A percentile compares a stretch with the other conserved stretches of the same genome.
These are phyloP conservation scores for Ogataea saltuana DNA, from an alignment of 805 yeast genomes.

Conservation along the genomic window DNA sequence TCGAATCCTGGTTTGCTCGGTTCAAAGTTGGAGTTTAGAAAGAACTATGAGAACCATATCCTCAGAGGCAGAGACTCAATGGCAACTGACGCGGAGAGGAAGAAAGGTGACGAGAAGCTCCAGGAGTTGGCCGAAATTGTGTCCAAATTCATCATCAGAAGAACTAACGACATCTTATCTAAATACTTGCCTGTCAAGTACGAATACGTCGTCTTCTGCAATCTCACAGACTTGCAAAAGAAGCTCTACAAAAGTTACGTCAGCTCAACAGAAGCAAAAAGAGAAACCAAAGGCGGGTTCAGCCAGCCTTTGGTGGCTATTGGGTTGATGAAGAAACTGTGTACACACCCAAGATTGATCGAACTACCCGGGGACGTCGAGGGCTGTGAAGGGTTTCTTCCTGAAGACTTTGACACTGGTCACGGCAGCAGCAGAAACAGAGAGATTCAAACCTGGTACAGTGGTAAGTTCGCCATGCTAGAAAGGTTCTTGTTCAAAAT, in stretches of 20 bases:
- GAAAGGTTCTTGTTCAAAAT: conserved; percentile 83
- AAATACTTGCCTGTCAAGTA: conserved; percentile 94
- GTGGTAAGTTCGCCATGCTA: conserved; percentile 84
- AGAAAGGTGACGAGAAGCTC: conserved; percentile 67
- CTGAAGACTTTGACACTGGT: conserved; percentile 68
- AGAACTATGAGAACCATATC: conserved; percentile 78
- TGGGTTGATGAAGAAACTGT: conserved; percentile 82
- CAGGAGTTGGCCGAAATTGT: conserved; percentile 73
- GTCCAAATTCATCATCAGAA: conserved; percentile 85
- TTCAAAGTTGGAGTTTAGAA: conserved; percentile 77
- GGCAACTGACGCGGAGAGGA: conserved; percentile 78
- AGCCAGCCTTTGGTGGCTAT: conserved; percentile 90
- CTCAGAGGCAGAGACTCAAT: conserved; percentile 85
- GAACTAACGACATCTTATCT: conserved; percentile 92
- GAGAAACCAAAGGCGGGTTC: conserved; percentile 60
- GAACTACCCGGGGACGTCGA: conserved; percentile 75
- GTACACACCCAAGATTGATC: conserved; percentile 90
- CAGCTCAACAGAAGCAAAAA: conserved; percentile 74
- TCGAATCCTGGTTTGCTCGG: conserved; percentile 96
- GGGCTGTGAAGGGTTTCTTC: conserved; percentile 64
- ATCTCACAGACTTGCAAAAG: conserved; percentile 74
- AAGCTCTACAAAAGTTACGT: conserved; percentile 71
- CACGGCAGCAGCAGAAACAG: conserved; percentile 53
- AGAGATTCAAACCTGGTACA: conserved; percentile 75
- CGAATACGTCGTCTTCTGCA: conserved; percentile 95